phyloP scores from a whole-genome alignment of 805 yeast species.

The Priceomyces haplophilus region DNA sequence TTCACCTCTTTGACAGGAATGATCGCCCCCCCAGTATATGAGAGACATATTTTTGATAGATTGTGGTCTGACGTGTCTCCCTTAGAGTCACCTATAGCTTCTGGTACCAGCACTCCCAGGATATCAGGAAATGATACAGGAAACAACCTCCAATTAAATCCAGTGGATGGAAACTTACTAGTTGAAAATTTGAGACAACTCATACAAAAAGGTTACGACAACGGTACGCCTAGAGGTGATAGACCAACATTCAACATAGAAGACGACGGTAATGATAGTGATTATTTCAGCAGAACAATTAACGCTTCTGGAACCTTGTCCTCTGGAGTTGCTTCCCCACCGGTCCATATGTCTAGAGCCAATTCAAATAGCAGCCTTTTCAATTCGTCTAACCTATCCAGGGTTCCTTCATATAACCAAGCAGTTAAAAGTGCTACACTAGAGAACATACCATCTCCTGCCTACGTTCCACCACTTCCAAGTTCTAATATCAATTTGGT shows the following conservation, averaged over 20 bases:
- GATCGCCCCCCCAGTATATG: conserved; percentile 85
- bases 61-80: conserved; percentile 68
- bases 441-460: conserved; percentile 64
- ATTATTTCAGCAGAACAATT: conserved; percentile 29
- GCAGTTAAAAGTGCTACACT: conserved; percentile 60
- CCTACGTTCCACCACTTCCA: conserved; percentile 54
- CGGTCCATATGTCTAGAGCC: conserved; percentile 55
- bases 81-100: conserved; percentile 41
- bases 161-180: conserved; percentile 40
- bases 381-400: conserved; percentile 38
- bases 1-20: conserved; percentile 37
- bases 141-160: conserved; percentile 29
- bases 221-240: background rate
- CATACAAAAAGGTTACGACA: conserved; percentile 39
- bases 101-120: conserved; percentile 42
- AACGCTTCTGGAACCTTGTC: conserved; percentile 13
- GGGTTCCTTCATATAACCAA: conserved; percentile 81
- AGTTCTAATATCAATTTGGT: conserved; percentile 36
- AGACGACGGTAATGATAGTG: conserved; percentile 12
- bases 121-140: conserved; percentile 1
- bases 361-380: conserved; percentile 39
- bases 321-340: conserved; percentile 53
- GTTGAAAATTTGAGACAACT: conserved; percentile 52
- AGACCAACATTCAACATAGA: conserved; percentile 6
- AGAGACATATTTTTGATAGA: conserved; percentile 75